Evolutionary conservation across 305 asterid species (phyloP), one percentile per base, ranked within the genome.

Genomic region (Rubia peregrina): DNA sequence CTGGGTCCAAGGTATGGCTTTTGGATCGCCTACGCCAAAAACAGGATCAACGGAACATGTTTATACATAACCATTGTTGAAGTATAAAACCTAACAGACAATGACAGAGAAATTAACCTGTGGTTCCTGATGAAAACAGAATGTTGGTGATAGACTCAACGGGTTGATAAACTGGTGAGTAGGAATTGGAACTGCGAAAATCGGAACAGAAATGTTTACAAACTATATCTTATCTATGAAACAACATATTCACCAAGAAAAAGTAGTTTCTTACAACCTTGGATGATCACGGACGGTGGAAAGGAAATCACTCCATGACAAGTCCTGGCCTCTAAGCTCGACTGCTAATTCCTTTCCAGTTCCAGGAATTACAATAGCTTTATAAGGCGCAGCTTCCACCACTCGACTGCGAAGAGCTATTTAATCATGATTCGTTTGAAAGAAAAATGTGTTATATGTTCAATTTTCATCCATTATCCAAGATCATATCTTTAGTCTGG

Each of bases 1-100:
- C 41, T 91, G 98, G 59, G 97, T 88, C 98, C 97, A 93, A 33
- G 96, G 96, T 77, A 93, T 88, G 68, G 97, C 98, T 83, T 93
- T 93, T 61, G 98, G 97, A 61, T 93, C 98, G 74, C 97, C 98
- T 93, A 81, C 75, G 56, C 55, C 70, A 48, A 69, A 74, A 70
- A 73, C 41, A 60, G 38, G 1, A 42, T 65, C 49, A 26, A 51
- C 40, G 57, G 46, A 46, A 21, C 60, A 69, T 64, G 44, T 64
- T 63, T 40, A 65, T 4, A 36, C 4, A 14, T 57, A 65, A 49
- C n/a, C 21, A 36, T 22, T n/a, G 44, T 9, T 11, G 13, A 56
- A 6, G 41, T 19, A 12, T 9, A 43, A 0, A 66, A 16, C 0
- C 46, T 43, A 71, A 61, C 8, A 40, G 6, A n/a, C 13, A 21